Conservation (phyloP, 108 stramenopile genomes). For the Mayamaea pseudoterrestris region DNA sequence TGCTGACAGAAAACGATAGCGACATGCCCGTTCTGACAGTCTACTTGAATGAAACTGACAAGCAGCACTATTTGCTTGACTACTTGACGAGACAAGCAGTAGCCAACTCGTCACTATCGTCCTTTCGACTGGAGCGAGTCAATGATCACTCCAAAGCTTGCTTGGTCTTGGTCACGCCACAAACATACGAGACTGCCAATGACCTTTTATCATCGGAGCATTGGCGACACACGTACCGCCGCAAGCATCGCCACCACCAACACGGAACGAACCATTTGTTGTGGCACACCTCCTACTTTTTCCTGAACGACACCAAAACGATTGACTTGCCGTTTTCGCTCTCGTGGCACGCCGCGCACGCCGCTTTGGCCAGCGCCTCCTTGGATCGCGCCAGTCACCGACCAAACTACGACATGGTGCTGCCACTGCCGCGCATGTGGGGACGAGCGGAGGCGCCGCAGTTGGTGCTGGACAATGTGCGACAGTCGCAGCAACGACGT, state of each 20-base stretch:
- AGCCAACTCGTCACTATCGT: no score
- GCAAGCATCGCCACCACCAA: no score
- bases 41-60: no score
- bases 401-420: conserved; percentile 11
- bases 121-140: conserved; percentile 1
- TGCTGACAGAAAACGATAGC: no score
- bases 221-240: no score
- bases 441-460: not conserved
- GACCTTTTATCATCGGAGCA: not conserved
- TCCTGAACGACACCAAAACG: not conserved
- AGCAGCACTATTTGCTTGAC: no score
- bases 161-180: not conserved
- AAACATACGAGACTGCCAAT: not conserved
- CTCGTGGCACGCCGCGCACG: not conserved
- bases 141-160: conserved; percentile 3
- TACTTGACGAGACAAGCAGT: no score
- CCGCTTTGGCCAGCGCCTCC: conserved; percentile 3
- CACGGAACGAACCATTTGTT: conserved; percentile 1
- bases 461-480: not conserved
- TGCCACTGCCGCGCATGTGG: conserved; percentile 13
- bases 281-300: not conserved
- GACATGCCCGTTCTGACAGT: no score
- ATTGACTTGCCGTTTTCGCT: not conserved
- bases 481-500: no score
- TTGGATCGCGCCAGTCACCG: conserved; percentile 6